Evolutionary conservation across 306 rosid species (phyloP).

Genomic region (Cercis canadensis): DNA sequence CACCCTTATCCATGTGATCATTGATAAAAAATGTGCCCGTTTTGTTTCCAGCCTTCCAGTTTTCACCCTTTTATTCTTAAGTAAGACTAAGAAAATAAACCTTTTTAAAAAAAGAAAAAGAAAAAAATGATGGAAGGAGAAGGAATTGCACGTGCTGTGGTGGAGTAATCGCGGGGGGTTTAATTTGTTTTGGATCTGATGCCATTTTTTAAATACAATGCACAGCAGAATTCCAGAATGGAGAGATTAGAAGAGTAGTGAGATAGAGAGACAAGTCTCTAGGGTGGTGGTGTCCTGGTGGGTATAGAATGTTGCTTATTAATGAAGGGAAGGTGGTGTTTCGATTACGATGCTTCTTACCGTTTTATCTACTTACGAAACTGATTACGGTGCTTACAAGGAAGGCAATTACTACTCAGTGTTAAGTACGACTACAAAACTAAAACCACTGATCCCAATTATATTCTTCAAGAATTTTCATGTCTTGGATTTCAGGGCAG

Average conservation of each 20-base stretch:
- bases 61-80: neutral
- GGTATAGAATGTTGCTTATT: slow-evolving; percentile 55
- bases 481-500: too few species aligned
- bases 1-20: slow-evolving; percentile 45
- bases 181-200: slow-evolving; percentile 81
- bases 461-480: too few species aligned
- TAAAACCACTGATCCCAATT: too few species aligned
- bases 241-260: neutral
- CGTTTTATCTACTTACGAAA: slow-evolving; percentile 14
- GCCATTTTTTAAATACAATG: slow-evolving; percentile 37
- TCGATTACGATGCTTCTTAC: slow-evolving; percentile 37
- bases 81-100: neutral
- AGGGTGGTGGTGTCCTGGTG: neutral
- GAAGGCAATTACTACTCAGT: too few species aligned
- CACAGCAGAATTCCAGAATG: slow-evolving; percentile 9
- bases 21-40: slow-evolving; percentile 49
- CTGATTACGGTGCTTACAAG: neutral
- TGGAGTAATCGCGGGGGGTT: slow-evolving; percentile 37
- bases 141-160: slow-evolving; percentile 59
- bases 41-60: slow-evolving; percentile 42
- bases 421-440: too few species aligned
- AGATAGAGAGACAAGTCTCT: neutral
- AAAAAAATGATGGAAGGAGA: slow-evolving; percentile 45
- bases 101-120: neutral
- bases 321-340: slow-evolving; percentile 35